phyloP scores from a whole-genome alignment of 495 filamentous ascomycete genomes.

The Aspergillus taichungensis region DNA sequence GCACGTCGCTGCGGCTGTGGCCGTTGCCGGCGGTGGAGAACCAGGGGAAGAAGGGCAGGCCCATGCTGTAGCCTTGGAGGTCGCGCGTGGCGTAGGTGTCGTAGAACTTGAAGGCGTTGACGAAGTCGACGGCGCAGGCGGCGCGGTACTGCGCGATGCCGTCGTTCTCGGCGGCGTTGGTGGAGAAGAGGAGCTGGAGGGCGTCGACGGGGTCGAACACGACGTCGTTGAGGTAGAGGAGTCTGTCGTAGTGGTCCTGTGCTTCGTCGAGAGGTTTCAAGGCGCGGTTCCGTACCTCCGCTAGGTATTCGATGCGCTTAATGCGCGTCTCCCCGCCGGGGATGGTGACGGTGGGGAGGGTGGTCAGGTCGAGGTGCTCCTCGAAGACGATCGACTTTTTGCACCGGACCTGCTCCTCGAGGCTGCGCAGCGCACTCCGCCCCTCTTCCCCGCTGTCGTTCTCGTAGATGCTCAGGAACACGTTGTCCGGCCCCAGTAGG shows the following conservation, averaged over 20 bases:
- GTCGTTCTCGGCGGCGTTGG: constrained; percentile 47
- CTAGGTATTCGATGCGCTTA: constrained; percentile 69
- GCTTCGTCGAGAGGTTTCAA: constrained; percentile 51
- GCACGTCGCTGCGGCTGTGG: constrained; percentile 50
- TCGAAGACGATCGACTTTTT: constrained; percentile 46
- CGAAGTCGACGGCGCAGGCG: constrained; percentile 73
- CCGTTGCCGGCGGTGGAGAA: constrained; percentile 52
- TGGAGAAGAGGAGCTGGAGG: constrained; percentile 66
- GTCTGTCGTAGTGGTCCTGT: constrained; percentile 47
- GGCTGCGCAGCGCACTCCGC: constrained; percentile 30
- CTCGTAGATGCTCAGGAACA: constrained; percentile 54
- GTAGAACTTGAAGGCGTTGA: constrained; percentile 70
- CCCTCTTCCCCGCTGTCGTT: constrained; percentile 54
- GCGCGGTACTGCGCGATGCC: constrained; percentile 61
- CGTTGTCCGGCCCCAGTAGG: constrained; percentile 43
- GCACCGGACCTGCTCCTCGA: constrained; percentile 38
- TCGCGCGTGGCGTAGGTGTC: constrained; percentile 76
- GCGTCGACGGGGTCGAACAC: constrained; percentile 63
- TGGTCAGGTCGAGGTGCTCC: constrained; percentile 42
- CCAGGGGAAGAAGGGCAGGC: constrained; percentile 67
- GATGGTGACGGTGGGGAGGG: constrained; percentile 47
- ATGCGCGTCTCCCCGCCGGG: constrained; percentile 53
- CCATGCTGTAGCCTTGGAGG: constrained; percentile 59
- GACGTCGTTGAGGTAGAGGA: constrained; percentile 73
- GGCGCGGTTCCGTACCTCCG: constrained; percentile 68